Base-by-base conservation (phyloP, 345 rosid genomes). In the Adansonia digitata region DNA sequence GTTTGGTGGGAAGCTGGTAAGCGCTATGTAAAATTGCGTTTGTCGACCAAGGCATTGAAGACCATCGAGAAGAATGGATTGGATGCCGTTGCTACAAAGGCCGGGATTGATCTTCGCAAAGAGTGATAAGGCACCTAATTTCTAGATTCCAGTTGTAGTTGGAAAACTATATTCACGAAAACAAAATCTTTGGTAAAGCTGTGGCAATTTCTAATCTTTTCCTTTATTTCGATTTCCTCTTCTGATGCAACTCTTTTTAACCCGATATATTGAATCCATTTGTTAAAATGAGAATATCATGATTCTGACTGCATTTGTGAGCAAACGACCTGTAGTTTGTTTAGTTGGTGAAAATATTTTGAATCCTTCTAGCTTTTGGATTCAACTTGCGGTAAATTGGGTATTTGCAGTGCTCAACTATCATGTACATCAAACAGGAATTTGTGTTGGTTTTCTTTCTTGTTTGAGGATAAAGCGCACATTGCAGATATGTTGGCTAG, bases 1-100 rank as follows among this genome's bases (percentile, higher is more conserved):
- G 78, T 93, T 34, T 95, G 98, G 99, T 95, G 99, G 98, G 99
- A 92, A 82, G 93, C 89, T 1, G 99, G 98, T 4, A 93, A 91
- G 77, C 97, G 97, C 11, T 95, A 78, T 35, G 85, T 93, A 48
- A 92, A 95, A 59, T 83, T 93, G 56, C 87, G 96, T n/a, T 72
- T 95, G 59, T 91, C 99, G 0, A 95, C 97, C 20, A 65, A 66
- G 78, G 99, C 97, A 0, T 74, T 95, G 72, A 93, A 93, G 90
- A 95, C 98, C 27, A 91, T 52, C 90, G 97, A 95, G 86, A 95
- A 95, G 79, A 91, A 95, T 14, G 97, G 99, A 48, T 85, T 92
- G 46, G 98, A 92, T 73, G 98, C 98, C 52, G 98, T 95, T 74
- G 97, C 99, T 78, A 93, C 92, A 86, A 95, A 95, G 84, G 97